Evolutionary conservation across 1,284 basidiomycete species (phyloP).

Genomic region (Boletus smithii): DNA sequence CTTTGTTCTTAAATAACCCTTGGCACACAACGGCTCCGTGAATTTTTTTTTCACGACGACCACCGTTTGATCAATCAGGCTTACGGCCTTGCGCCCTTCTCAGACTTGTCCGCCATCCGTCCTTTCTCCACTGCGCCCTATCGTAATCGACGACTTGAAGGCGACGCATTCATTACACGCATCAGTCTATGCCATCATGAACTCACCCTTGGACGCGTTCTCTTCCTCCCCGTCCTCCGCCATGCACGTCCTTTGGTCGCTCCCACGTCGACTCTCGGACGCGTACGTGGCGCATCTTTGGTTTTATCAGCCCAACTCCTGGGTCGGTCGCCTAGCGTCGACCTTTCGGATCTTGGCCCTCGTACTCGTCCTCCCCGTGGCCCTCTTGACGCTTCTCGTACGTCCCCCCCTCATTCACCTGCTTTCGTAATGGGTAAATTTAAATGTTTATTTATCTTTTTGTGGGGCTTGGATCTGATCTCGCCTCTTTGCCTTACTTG

Average conservation of each 20-base stretch:
- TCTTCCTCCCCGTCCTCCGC: slow-evolving; percentile 5
- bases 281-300: slow-evolving; percentile 61
- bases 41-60: not conserved
- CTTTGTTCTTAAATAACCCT: slow-evolving; percentile 1
- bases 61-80: too few relatives aligned
- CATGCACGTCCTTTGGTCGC: slow-evolving; percentile 12
- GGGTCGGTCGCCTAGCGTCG: slow-evolving; percentile 65
- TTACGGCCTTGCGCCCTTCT: slow-evolving; percentile 18
- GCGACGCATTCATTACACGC: slow-evolving; percentile 1
- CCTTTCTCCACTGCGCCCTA: slow-evolving; percentile 22
- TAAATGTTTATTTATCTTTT: slow-evolving; percentile 13
- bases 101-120: slow-evolving; percentile 10
- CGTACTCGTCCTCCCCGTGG: slow-evolving; percentile 58
- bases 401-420: slow-evolving; percentile 23
- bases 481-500: not conserved
- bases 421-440: slow-evolving; percentile 15
- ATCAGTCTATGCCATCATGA: slow-evolving; percentile 7
- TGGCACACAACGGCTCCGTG: slow-evolving; percentile 16
- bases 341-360: slow-evolving; percentile 63
- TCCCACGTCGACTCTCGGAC: slow-evolving; percentile 43
- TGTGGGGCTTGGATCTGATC: not conserved
- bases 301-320: slow-evolving; percentile 58
- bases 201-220: not conserved
- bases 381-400: slow-evolving; percentile 65
- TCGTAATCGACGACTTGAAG: slow-evolving; percentile 21